Percentiles rank a stretch among this genome's conserved stretches.
Conservation (phyloP, 1,284 basidiomycete genomes). For the Cystobasidium sp. region DNA sequence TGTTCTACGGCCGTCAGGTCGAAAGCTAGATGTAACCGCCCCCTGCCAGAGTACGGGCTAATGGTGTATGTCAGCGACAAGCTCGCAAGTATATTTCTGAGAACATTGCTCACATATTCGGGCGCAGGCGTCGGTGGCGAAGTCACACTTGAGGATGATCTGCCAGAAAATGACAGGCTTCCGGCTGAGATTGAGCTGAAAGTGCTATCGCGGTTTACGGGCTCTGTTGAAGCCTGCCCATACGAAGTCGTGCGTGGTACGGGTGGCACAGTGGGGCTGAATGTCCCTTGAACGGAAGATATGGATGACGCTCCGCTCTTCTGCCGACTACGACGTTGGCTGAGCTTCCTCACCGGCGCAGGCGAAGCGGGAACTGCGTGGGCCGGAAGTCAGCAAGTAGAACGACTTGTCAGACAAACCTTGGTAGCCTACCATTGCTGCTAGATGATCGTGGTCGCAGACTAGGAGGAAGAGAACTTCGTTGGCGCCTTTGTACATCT, state of each 20-base stretch:
- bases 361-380: too few relatives aligned
- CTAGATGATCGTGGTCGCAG: slow-evolving; percentile 3
- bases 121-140: slow-evolving; percentile 26
- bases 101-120: slow-evolving; percentile 10
- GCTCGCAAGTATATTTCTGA: background rate
- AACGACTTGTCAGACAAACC: background rate
- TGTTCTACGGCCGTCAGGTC: background rate
- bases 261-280: background rate
- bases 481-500: slow-evolving; percentile 25
- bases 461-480: slow-evolving; percentile 20
- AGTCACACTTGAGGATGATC: slow-evolving; percentile 20
- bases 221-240: background rate
- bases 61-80: background rate
- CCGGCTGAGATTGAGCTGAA: slow-evolving; percentile 36
- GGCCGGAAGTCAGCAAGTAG: background rate
- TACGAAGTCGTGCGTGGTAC: background rate
- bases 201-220: slow-evolving; percentile 20
- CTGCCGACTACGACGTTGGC: too few relatives aligned
- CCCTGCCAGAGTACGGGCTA: slow-evolving; percentile 32
- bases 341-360: too few relatives aligned
- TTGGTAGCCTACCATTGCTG: background rate
- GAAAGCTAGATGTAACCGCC: slow-evolving; percentile 11
- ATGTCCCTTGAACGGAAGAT: background rate
- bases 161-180: slow-evolving; percentile 22
- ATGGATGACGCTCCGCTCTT: too few relatives aligned